Evolutionary conservation across 805 yeast genomes (phyloP).

Genomic region (Suhomyces sp.): DNA sequence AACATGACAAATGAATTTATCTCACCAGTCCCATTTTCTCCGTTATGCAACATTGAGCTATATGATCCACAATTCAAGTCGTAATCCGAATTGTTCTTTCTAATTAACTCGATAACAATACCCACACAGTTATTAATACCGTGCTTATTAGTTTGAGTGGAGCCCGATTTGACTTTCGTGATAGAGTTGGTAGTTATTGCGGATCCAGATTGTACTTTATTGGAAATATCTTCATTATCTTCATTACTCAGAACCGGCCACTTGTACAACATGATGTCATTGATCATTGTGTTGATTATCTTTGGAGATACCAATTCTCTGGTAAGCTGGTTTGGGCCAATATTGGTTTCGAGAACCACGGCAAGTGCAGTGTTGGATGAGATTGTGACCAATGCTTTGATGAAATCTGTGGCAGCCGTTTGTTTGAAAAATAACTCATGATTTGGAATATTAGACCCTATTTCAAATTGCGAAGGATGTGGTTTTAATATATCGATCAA

Average conservation of each 20-base stretch:
- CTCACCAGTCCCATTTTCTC: conserved; percentile 34
- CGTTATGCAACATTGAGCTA: conserved; percentile 51
- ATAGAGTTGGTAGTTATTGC: conserved; percentile 3
- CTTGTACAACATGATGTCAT: conserved; percentile 61
- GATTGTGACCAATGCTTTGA: conserved; percentile 90
- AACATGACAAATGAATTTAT: conserved; percentile 43
- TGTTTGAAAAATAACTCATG: conserved; percentile 54
- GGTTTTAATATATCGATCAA: conserved; percentile 72
- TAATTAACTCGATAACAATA: conserved; percentile 86
- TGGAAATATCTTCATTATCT: no score
- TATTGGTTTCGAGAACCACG: conserved; percentile 83
- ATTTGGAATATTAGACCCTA: conserved; percentile 22
- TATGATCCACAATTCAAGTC: conserved; percentile 84
- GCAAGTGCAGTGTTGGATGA: conserved; percentile 76
- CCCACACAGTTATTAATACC: conserved; percentile 95
- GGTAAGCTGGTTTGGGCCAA: conserved; percentile 94
- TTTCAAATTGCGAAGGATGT: conserved; percentile 52
- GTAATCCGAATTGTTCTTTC: conserved; percentile 95
- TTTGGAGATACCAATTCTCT: conserved; percentile 82
- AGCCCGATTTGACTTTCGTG: neutral
- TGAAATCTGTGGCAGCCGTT: conserved; percentile 91
- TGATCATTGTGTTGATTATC: conserved; percentile 63
- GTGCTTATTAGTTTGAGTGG: conserved; percentile 60
- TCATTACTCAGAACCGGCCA: no score
- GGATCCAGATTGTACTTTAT: no score